Evolutionary conservation across 257 asterid genomes (phyloP).

Genomic region (Solanum clarkiae): DNA sequence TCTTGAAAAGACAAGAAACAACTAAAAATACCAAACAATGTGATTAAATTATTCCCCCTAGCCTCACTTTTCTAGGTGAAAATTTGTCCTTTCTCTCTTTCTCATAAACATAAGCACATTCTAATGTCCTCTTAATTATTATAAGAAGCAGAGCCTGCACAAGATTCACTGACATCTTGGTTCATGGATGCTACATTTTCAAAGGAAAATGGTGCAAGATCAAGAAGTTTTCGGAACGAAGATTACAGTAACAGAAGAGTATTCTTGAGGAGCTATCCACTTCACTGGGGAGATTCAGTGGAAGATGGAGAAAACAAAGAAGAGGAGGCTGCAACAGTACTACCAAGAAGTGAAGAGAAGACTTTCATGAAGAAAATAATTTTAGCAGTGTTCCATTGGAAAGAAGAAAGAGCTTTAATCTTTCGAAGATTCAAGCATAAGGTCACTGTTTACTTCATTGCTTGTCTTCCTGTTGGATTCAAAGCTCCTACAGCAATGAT

Average conservation of each 20-base stretch:
- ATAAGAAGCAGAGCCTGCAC: conserved; percentile 1
- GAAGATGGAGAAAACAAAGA: conserved; percentile 25
- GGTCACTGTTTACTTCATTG: conserved; percentile 43
- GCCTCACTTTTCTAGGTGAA: not conserved
- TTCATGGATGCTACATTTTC: not conserved
- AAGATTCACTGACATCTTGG: not conserved
- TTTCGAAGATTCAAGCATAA: conserved; percentile 66
- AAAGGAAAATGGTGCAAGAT: conserved; percentile 36
- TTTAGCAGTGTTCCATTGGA: conserved; percentile 53
- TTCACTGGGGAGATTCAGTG: conserved; percentile 28
- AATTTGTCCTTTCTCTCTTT: not conserved
- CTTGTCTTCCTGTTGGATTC: conserved; percentile 52
- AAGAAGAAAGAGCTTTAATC: conserved; percentile 43
- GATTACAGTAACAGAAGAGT: conserved; percentile 64
- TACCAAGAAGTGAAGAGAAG: conserved; percentile 10
- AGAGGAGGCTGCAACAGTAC: not conserved
- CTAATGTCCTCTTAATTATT: not conserved
- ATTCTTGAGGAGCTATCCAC: conserved; percentile 80
- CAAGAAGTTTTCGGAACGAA: conserved; percentile 55
- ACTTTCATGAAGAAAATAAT: conserved; percentile 37
- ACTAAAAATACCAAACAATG: not conserved
- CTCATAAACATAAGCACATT: not conserved
- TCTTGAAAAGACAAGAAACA: not conserved
- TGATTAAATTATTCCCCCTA: not conserved
- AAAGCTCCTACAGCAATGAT: conserved; percentile 45